phyloP scores from a whole-genome alignment of 164 flowering plant genomes.

The Sedum album region DNA sequence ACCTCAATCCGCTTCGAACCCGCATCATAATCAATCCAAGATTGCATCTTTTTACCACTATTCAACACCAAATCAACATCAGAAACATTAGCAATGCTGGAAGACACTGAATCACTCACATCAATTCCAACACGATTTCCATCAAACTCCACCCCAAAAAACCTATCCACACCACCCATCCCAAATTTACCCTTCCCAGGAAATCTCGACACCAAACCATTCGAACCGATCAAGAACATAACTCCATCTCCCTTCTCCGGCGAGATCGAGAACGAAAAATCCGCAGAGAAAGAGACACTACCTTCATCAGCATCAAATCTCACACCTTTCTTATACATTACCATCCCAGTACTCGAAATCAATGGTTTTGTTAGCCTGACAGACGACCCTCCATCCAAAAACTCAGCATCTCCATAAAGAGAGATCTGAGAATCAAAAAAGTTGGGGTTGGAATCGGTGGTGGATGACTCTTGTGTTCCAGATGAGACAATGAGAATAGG shows the following conservation, averaged over 20 bases:
- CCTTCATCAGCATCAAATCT: constrained; percentile 11
- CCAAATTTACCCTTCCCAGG: constrained; percentile 15
- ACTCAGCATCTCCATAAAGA: constrained; percentile 23
- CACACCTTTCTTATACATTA: constrained; percentile 11
- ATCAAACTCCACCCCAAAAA: constrained; percentile 24
- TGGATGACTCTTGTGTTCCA: not conserved
- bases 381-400: constrained; percentile 12
- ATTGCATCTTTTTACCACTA: constrained; percentile 17
- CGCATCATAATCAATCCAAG: constrained; percentile 31
- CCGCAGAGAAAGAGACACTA: constrained; percentile 20
- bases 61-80: constrained; percentile 12
- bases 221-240: constrained; percentile 14
- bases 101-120: constrained; percentile 15
- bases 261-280: constrained; percentile 22
- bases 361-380: constrained; percentile 16
- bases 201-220: constrained; percentile 10
- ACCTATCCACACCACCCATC: constrained; percentile 11
- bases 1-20: constrained; percentile 24
- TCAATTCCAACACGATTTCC: constrained; percentile 20
- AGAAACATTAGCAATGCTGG: constrained; percentile 13
- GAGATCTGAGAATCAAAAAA: constrained; percentile 18
- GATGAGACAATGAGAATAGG: constrained; percentile 10
- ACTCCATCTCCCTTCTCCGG: constrained; percentile 20
- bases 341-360: constrained; percentile 18
- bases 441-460: constrained; percentile 5